Percentiles rank a stretch among this genome's conserved stretches.
These are phyloP conservation scores for Streptanthus diversifolius DNA, from an alignment of 345 rosid species.

Conservation along the genomic window DNA sequence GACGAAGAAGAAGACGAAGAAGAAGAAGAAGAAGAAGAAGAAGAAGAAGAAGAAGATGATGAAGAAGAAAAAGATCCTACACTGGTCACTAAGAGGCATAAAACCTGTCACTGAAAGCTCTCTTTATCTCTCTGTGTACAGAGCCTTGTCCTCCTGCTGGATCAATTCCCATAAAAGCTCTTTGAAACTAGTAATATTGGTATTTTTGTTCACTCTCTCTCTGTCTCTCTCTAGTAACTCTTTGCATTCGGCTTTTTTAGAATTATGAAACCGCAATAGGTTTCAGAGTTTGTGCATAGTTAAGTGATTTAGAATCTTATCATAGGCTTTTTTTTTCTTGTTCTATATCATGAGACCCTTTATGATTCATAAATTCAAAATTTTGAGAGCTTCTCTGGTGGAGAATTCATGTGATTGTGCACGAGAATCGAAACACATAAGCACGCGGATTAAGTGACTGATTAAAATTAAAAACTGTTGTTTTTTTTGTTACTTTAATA, in stretches of 20 bases:
- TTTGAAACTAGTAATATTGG: not conserved
- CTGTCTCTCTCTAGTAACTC: constrained; percentile 1
- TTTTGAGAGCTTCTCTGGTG: not conserved
- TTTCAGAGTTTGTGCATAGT: constrained; percentile 25
- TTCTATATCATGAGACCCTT: constrained; percentile 12
- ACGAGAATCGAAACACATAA: constrained; percentile 6
- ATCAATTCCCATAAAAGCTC: constrained; percentile 12
- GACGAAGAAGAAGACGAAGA: not conserved
- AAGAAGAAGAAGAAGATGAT: constrained; percentile 15
- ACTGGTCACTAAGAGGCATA: constrained; percentile 15
- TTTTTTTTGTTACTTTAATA: constrained; percentile 5
- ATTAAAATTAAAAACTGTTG: constrained; percentile 10
- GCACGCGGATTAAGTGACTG: constrained; percentile 33
- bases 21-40: constrained; percentile 7
- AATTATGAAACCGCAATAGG: constrained; percentile 18
- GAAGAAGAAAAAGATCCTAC: constrained; percentile 18
- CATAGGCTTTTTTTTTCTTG: not conserved
- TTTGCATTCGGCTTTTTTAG: constrained; percentile 19
- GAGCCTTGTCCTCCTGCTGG: constrained; percentile 14
- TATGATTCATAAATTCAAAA: constrained; percentile 19
- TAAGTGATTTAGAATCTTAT: constrained; percentile 15
- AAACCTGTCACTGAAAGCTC: constrained; percentile 22
- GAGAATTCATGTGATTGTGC: constrained; percentile 15
- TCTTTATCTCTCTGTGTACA: constrained; percentile 7
- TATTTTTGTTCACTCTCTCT: constrained; percentile 9